Conservation (phyloP, 176 grass and related monocot species). For the Triticum dicoccoides region DNA sequence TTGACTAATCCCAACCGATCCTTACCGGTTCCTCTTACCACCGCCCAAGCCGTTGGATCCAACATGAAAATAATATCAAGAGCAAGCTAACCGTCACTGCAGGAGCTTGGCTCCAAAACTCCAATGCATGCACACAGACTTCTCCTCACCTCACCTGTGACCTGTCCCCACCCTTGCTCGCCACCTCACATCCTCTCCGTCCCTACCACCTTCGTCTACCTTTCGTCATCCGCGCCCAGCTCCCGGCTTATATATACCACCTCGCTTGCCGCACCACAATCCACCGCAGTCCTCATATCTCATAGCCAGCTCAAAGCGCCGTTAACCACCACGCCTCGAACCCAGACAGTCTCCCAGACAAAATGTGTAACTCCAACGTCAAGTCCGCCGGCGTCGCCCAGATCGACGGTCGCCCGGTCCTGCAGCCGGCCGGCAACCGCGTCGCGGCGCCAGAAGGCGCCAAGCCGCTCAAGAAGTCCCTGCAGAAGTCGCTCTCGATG, state of each 20-base stretch:
- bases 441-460: conserved; percentile 45
- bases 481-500: conserved; percentile 73
- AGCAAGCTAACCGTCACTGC: background rate
- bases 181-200: conserved; percentile 1
- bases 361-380: conserved; percentile 88
- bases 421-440: conserved; percentile 86
- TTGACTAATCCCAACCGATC: background rate
- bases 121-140: background rate
- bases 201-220: conserved; percentile 28
- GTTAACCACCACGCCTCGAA: conserved; percentile 13
- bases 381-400: conserved; percentile 57
- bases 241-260: conserved; percentile 45
- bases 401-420: conserved; percentile 79
- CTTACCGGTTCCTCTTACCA: background rate
- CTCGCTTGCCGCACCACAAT: conserved; percentile 18
- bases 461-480: conserved; percentile 66
- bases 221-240: conserved; percentile 5
- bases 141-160: conserved; percentile 1
- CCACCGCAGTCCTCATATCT: background rate
- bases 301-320: conserved; percentile 39
- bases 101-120: background rate
- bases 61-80: background rate
- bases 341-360: background rate
- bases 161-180: conserved; percentile 18
- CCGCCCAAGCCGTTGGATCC: background rate